Evolutionary conservation across 148 eudicot genomes (phyloP).

Genomic region (Heliamphora exappendiculata): DNA sequence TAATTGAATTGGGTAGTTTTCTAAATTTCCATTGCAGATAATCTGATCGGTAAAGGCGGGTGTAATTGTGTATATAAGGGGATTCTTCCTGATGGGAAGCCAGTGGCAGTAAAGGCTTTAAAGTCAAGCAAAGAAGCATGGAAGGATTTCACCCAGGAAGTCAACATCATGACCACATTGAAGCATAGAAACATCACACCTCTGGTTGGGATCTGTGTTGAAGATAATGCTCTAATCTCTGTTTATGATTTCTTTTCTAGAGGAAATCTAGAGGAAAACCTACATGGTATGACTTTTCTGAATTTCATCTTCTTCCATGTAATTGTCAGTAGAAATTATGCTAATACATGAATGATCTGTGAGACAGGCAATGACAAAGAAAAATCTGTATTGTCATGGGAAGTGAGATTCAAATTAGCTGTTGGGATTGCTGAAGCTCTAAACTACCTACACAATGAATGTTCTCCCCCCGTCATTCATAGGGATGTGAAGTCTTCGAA

Average conservation of each 20-base stretch:
- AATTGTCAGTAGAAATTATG: background rate
- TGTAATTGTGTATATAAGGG: slow-evolving; percentile 80
- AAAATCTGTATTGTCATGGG: slow-evolving; percentile 51
- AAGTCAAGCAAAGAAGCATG: slow-evolving; percentile 65
- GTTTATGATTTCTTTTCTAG: slow-evolving; percentile 63
- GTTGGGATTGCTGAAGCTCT: slow-evolving; percentile 76
- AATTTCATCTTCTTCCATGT: background rate
- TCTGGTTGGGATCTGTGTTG: slow-evolving; percentile 73
- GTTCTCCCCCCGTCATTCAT: slow-evolving; percentile 64
- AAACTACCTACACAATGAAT: slow-evolving; percentile 60
- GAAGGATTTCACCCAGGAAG: slow-evolving; percentile 67
- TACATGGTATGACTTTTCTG: slow-evolving; percentile 43
- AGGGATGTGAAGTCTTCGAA: slow-evolving; percentile 95
- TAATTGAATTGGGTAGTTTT: background rate
- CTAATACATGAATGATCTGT: slow-evolving; percentile 9
- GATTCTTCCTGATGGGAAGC: slow-evolving; percentile 61
- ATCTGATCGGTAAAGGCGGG: slow-evolving; percentile 84
- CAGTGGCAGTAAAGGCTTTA: slow-evolving; percentile 70
- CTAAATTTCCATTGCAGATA: slow-evolving; percentile 35
- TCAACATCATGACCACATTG: slow-evolving; percentile 66
- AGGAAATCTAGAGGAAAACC: slow-evolving; percentile 73
- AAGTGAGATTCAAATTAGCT: slow-evolving; percentile 63
- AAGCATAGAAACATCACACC: slow-evolving; percentile 63
- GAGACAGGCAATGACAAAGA: slow-evolving; percentile 36
- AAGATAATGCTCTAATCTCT: slow-evolving; percentile 55